A percentile compares a stretch with the other conserved stretches of the same genome.
Evolutionary conservation across 371 early-diverging fungal species (phyloP).

Genomic region (Coemansia sp.): DNA sequence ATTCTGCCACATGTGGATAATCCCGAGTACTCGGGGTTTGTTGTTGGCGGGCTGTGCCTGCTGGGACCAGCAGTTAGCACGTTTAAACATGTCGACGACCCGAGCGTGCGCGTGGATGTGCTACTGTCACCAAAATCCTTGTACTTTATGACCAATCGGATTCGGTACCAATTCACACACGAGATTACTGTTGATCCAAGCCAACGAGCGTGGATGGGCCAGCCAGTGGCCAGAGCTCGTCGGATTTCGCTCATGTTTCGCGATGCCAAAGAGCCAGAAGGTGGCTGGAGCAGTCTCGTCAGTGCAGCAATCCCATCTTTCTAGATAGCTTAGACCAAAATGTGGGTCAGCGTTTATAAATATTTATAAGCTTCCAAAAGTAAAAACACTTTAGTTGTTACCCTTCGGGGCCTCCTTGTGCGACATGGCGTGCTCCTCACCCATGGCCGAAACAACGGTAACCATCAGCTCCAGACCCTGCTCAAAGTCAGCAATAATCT

Average conservation of each 20-base stretch:
- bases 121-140: slow-evolving; percentile 42
- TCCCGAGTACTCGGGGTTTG: slow-evolving; percentile 48
- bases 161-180: slow-evolving; percentile 53
- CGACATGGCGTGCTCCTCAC: slow-evolving; percentile 85
- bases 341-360: too few relatives aligned
- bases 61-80: slow-evolving; percentile 48
- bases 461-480: slow-evolving; percentile 80
- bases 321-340: too few relatives aligned
- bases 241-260: slow-evolving; percentile 54
- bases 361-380: neutral
- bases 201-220: slow-evolving; percentile 45
- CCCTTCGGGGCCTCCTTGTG: slow-evolving; percentile 28
- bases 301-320: neutral
- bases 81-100: slow-evolving; percentile 49
- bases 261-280: slow-evolving; percentile 42
- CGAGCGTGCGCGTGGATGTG: slow-evolving; percentile 44
- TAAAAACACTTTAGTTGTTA: neutral
- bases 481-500: slow-evolving; percentile 72
- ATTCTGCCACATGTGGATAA: slow-evolving; percentile 54
- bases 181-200: slow-evolving; percentile 40
- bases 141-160: slow-evolving; percentile 48
- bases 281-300: slow-evolving; percentile 39
- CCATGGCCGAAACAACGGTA: slow-evolving; percentile 89
- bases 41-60: slow-evolving; percentile 51
- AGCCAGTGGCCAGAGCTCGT: slow-evolving; percentile 31